Percentiles rank a stretch among this genome's conserved stretches.
Evolutionary conservation across 208 protist species (phyloP).

Genomic region (Trypanosoma grayi): DNA sequence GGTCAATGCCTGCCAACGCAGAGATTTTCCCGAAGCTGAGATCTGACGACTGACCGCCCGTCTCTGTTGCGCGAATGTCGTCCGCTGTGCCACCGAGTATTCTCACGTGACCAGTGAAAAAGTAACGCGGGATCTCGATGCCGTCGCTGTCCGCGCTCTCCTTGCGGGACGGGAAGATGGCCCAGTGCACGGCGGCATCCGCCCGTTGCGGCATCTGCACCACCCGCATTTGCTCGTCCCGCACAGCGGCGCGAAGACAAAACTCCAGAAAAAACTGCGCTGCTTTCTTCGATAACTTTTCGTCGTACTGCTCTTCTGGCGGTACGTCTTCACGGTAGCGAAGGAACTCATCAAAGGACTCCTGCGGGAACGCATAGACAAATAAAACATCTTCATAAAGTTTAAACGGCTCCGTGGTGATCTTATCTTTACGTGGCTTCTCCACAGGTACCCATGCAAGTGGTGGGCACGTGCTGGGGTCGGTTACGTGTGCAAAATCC

Average conservation of each 20-base stretch:
- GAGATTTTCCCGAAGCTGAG: neutral
- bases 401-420: neutral
- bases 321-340: conserved; percentile 29
- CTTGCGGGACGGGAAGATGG: conserved; percentile 3
- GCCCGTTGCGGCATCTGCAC: conserved; percentile 1
- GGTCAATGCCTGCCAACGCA: neutral
- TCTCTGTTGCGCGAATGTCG: neutral
- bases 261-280: conserved; percentile 37
- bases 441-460: conserved; percentile 34
- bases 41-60: neutral
- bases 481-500: neutral
- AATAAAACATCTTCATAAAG: conserved; percentile 40
- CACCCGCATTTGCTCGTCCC: conserved; percentile 29
- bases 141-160: neutral
- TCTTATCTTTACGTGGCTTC: neutral
- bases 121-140: conserved; percentile 7
- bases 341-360: conserved; percentile 30
- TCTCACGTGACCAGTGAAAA: conserved; percentile 18
- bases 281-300: conserved; percentile 32
- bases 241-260: conserved; percentile 38
- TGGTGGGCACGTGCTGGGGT: conserved; percentile 14
- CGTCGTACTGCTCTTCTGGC: conserved; percentile 36
- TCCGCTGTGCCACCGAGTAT: neutral
- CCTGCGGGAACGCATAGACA: conserved; percentile 24
- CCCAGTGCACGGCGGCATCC: conserved; percentile 5